Evolutionary conservation across 78 protist species (phyloP).

Genomic region (Planoprotostelium fungivorum): DNA sequence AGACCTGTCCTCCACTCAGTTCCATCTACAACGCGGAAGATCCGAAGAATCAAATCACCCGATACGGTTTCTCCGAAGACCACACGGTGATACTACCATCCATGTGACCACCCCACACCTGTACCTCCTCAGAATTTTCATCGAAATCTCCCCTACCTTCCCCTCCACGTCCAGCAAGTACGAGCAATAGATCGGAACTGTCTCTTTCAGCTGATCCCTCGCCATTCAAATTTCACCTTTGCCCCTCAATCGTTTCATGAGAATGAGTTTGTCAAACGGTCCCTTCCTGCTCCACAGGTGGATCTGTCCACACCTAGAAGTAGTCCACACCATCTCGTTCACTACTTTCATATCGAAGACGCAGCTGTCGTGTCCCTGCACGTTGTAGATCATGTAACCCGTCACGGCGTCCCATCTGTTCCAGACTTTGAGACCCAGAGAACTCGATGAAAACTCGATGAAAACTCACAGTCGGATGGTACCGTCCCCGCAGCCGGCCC

Average conservation of each 20-base stretch:
- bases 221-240: background rate
- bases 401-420: background rate
- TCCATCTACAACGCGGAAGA: background rate
- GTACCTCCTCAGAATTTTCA: background rate
- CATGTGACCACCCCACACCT: background rate
- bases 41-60: background rate
- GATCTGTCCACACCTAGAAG: background rate
- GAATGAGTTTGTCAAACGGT: background rate
- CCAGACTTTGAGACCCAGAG: background rate
- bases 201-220: background rate
- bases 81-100: background rate
- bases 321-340: background rate
- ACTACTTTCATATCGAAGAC: background rate
- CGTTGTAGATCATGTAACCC: background rate
- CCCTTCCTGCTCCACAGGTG: background rate
- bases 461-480: background rate
- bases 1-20: no score
- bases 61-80: background rate
- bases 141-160: background rate
- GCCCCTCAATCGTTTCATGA: background rate
- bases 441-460: background rate
- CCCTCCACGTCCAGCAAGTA: background rate
- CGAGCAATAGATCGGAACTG: background rate
- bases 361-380: background rate
- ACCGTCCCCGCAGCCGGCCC: background rate